Conservation (phyloP, 768 basidiomycete species). For the Termitomyces titanicus region DNA sequence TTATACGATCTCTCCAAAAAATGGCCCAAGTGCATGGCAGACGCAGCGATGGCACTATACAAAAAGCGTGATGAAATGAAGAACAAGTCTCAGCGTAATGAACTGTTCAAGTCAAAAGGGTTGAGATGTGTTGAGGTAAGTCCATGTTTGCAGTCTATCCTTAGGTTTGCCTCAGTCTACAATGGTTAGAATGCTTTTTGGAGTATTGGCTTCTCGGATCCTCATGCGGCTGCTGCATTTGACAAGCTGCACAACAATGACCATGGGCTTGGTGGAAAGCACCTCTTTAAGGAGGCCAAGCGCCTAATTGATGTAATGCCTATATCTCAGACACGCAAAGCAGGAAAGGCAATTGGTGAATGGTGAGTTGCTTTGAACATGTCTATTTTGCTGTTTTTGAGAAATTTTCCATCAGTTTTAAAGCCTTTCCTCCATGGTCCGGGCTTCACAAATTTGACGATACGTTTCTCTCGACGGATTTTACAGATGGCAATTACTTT, state of each 20-base stretch:
- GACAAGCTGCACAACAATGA: slow-evolving; percentile 35
- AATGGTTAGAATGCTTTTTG: too few relatives aligned
- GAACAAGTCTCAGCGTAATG: slow-evolving; percentile 15
- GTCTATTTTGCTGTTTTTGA: background rate
- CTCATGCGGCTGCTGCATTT: slow-evolving; percentile 32
- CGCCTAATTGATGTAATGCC: too few relatives aligned
- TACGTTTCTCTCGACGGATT: background rate
- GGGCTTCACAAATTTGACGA: slow-evolving; percentile 29
- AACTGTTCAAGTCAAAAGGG: slow-evolving; percentile 15
- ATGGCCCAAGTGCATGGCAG: slow-evolving; percentile 11
- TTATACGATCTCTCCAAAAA: slow-evolving; percentile 17
- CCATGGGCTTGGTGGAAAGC: too few relatives aligned
- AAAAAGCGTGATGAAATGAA: slow-evolving; percentile 5
- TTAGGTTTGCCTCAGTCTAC: slow-evolving; percentile 7
- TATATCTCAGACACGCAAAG: slow-evolving; percentile 25
- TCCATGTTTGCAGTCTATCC: slow-evolving; percentile 2
- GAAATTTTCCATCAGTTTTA: slow-evolving; percentile 8
- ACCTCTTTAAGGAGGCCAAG: too few relatives aligned
- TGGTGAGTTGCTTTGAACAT: slow-evolving; percentile 18
- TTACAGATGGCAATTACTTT: background rate
- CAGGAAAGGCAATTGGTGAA: slow-evolving; percentile 16
- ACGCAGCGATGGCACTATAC: slow-evolving; percentile 13
- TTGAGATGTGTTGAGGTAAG: slow-evolving; percentile 21
- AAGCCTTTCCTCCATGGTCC: slow-evolving; percentile 26
- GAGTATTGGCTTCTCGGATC: too few relatives aligned